Base-by-base conservation (phyloP, 2,329 filamentous ascomycete species). In the Colletotrichum musae region DNA sequence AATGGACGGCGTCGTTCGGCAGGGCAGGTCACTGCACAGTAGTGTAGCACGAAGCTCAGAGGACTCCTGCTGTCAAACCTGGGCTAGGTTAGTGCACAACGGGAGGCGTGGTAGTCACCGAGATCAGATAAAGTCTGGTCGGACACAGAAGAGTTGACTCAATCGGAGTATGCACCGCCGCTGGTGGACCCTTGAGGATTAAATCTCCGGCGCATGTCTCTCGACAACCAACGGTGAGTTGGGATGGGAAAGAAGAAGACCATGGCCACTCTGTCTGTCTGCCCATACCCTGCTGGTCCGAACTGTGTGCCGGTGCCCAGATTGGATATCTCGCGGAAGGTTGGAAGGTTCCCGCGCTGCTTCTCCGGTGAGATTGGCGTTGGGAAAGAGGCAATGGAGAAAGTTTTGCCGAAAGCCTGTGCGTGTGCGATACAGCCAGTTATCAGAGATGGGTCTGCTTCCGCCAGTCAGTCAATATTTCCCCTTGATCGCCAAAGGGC, bases 191-290 rank as follows among this genome's bases (percentile, higher is more conserved):
- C 43, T 60, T 53, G 59, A 36, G 28, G 52, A 57, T 69, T 57
- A 61, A 69, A 67, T 69, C 43, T 61, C 62, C 67, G 62, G 57
- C 50, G 56, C 45, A 52, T 67, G 62, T 69, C 52, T 56, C 66
- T 66, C 50, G 50, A 36, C 15, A 41, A 59, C 41, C 48, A 58
- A 52, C 52, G 16, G 47, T n/a, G 24, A 24, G 7, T 36, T 36
- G 32, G 32, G 32, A 36, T 36, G 32, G 32, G 32, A 36, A 36
- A 36, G 32, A 36, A 36, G 32, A 36, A 36, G 32, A 36, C 32
- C 32, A 36, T 36, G 3, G 32, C 32, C 32, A 10, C 7, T 36
- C 32, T 36, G 32, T 36, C 32, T 36, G 7, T 36, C 41, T 52
- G 57, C 16, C 50, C 28, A 50, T 18, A 45, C 36, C 59, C 59